Evolutionary conservation across 2,329 filamentous ascomycete species (phyloP).

Genomic region (Colletotrichum coccodes): DNA sequence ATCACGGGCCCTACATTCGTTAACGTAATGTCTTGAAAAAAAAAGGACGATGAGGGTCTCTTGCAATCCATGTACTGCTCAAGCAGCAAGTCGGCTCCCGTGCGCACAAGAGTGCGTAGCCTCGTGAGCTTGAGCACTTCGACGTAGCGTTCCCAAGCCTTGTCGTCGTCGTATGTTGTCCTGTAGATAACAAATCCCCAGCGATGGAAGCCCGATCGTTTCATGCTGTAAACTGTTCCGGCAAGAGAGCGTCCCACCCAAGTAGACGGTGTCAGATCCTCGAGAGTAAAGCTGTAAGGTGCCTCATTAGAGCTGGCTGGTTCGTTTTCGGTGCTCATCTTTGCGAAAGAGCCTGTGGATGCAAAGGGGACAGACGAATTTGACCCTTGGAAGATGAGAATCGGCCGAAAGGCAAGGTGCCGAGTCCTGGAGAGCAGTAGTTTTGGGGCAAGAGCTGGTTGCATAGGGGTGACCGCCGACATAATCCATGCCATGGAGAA

Average conservation of each 20-base stretch:
- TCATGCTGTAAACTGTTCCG: not conserved
- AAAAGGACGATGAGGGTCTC: not conserved
- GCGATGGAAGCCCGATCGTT: conserved; percentile 5
- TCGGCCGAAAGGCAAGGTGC: not conserved
- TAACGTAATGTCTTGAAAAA: not conserved
- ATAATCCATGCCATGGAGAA: not conserved
- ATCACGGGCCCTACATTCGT: conserved; percentile 3
- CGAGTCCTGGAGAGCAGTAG: not conserved
- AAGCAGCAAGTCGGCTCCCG: conserved; percentile 7
- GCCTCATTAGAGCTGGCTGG: not conserved
- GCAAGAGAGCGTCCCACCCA: not conserved
- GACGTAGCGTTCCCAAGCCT: conserved; percentile 14
- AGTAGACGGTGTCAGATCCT: not conserved
- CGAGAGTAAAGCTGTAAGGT: conserved; percentile 6
- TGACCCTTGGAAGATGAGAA: not conserved
- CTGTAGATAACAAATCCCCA: conserved; percentile 34
- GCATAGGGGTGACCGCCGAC: not conserved
- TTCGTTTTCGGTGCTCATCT: not conserved
- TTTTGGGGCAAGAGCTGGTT: not conserved
- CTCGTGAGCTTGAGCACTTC: not conserved
- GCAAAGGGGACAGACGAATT: not conserved
- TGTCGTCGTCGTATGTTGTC: conserved; percentile 31
- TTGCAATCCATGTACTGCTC: conserved; percentile 16
- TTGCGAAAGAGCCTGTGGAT: not conserved
- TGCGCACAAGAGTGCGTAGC: not conserved